These are phyloP conservation scores for Ceriops zippeliana DNA, from an alignment of 345 rosid species.

Conservation along the genomic window DNA sequence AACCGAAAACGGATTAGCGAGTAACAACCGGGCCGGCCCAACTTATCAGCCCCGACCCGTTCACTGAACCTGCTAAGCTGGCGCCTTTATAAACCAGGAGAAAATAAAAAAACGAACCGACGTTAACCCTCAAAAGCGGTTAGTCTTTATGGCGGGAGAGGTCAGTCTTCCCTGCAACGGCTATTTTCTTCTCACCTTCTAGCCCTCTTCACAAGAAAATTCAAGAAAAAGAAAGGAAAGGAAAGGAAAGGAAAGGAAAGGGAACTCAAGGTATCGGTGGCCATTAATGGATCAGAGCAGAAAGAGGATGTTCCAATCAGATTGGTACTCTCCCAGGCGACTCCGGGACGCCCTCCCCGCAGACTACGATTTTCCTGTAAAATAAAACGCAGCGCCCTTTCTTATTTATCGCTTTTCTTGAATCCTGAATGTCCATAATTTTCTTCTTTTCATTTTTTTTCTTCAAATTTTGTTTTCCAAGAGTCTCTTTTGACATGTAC, in stretches of 20 bases:
- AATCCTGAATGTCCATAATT: background rate
- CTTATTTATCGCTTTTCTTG: constrained; percentile 4
- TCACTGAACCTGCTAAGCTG: too few species aligned
- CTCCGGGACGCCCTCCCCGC: constrained; percentile 32
- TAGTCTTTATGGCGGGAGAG: constrained; percentile 30
- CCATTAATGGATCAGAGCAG: constrained; percentile 30
- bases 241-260: background rate
- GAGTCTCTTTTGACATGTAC: too few species aligned
- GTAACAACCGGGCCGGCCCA: too few species aligned
- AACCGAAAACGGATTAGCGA: too few species aligned
- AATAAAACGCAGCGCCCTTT: background rate
- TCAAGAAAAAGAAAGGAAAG: background rate
- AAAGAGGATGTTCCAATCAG: constrained; percentile 23
- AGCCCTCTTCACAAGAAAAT: background rate
- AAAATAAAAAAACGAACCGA: background rate
- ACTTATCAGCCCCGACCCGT: too few species aligned
- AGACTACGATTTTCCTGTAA: constrained; percentile 37
- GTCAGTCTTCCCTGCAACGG: background rate
- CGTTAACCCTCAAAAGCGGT: constrained; percentile 22
- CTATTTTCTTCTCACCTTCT: background rate
- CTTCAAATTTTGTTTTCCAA: too few species aligned
- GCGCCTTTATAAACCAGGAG: too few species aligned
- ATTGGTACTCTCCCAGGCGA: constrained; percentile 48
- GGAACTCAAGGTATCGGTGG: background rate
- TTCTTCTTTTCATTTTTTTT: background rate